Percentiles rank a stretch among this genome's conserved stretches.
Conservation (phyloP, 495 filamentous ascomycete species). For the Eremomyces bilateralis region DNA sequence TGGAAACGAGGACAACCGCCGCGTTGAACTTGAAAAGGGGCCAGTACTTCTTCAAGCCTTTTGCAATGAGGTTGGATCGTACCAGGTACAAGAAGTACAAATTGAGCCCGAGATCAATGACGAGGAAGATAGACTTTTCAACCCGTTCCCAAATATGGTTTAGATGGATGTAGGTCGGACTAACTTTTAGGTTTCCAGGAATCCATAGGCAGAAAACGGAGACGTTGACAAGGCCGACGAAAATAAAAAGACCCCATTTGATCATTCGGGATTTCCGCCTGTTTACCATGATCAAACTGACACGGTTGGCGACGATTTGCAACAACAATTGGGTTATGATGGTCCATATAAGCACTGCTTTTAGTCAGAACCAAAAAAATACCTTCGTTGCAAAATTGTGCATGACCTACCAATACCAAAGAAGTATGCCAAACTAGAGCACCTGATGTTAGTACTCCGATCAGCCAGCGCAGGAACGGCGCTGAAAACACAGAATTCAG, state of each 20-base stretch:
- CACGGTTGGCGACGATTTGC: slow-evolving; percentile 5
- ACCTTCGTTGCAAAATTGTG: background rate
- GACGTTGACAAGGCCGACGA: slow-evolving; percentile 5
- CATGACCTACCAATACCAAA: background rate
- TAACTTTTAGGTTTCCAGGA: slow-evolving; percentile 1
- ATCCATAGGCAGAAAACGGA: slow-evolving; percentile 7
- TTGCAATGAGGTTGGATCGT: slow-evolving; percentile 1
- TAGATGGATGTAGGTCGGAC: background rate
- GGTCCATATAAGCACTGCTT: background rate
- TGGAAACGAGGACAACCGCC: slow-evolving; percentile 1
- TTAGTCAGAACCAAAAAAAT: background rate
- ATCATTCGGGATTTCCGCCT: slow-evolving; percentile 1
- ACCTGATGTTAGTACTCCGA: background rate
- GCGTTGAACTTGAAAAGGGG: slow-evolving; percentile 6
- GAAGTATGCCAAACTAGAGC: background rate
- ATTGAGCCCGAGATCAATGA: slow-evolving; percentile 3
- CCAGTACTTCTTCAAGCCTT: slow-evolving; percentile 6
- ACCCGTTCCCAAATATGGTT: slow-evolving; percentile 5
- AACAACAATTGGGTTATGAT: background rate
- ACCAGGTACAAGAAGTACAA: slow-evolving; percentile 4
- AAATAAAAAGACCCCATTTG: background rate
- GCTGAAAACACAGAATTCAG: too few species aligned
- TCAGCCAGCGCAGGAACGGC: background rate
- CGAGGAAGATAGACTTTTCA: slow-evolving; percentile 5
- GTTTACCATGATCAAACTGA: slow-evolving; percentile 5